Conservation (phyloP, 208 protist genomes). For the Angomonas deanei region DNA sequence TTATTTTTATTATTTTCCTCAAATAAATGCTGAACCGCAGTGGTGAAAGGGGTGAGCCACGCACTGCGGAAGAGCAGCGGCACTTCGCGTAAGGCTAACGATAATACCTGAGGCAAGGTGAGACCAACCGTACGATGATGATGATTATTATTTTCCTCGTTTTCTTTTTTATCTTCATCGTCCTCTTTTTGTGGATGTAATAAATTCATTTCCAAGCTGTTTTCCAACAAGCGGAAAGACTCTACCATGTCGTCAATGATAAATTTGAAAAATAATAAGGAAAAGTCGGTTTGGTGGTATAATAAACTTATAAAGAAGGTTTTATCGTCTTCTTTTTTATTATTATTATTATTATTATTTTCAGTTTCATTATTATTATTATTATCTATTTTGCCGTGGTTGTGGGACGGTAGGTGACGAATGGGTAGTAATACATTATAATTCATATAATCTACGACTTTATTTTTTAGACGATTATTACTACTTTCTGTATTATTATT, state of each 20-base stretch:
- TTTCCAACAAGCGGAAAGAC: neutral
- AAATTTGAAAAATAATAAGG: neutral
- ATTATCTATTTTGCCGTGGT: neutral
- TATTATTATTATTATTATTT: neutral
- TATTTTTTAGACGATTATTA: neutral
- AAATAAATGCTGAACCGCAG: neutral
- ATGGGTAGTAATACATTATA: neutral
- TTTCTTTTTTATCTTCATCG: neutral
- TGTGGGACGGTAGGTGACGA: neutral
- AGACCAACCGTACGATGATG: neutral
- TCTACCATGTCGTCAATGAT: neutral
- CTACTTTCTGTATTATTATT: neutral
- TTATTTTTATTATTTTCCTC: neutral
- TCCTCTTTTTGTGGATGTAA: neutral
- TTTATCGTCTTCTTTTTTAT: neutral
- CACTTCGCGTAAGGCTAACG: neutral
- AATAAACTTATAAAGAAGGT: neutral
- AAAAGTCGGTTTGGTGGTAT: neutral
- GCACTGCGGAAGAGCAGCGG: neutral
- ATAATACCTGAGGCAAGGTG: neutral
- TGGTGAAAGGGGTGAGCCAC: neutral
- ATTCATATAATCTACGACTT: neutral
- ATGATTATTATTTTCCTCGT: neutral
- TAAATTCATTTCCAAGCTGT: neutral
- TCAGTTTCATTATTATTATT: neutral